Base-by-base conservation (phyloP, 257 asterid species). In the Echium plantagineum region DNA sequence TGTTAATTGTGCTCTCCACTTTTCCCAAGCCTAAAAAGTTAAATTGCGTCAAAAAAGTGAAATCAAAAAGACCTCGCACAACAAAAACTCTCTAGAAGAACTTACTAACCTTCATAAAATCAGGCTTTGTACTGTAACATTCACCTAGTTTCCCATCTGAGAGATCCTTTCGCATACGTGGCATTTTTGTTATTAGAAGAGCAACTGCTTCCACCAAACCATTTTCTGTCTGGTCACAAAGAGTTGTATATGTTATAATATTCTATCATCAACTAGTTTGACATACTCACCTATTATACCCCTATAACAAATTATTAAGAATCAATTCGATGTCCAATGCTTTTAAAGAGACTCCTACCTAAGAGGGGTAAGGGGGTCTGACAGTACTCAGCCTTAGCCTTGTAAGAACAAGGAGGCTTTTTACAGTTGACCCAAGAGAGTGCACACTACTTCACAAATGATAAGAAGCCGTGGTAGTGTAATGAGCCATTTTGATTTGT, bases 121-220 rank as follows among this genome's bases (percentile, higher is more conserved):
- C 96, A 3, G 94, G 95, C 77, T 85, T 91, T 67, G 82, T 79
- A 62, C 71, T 70, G 73, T 79, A 83, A 78, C 95, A 88, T 67
- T 73, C 77, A 49, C 98, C 96, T 60, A 85, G 66, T 60, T 68
- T 85, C 58, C 70, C 94, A 66, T 74, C 75, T 12, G 78, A 70
- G 53, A 75, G 70, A 66, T 75, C 77, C 56, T 84, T 77, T 52
- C 96, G 87, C 84, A 90, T 66, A 35, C 94, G 89, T 21, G 98
- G 96, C 96, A 80, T 90, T 72, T 78, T 80, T 63, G 95, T 79
- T 80, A 82, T 77, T 64, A 90, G 95, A 69, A 85, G 64, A 66
- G 95, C 96, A 63, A 90, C 85, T 49, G 96, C 96, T 77, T 90
- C 96, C 55, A 90, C 98, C 48, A 90, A 81, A 66, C 98, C 98